Base-by-base conservation (phyloP, 2,329 filamentous ascomycete species). In the Huntiella bhutanensis region DNA sequence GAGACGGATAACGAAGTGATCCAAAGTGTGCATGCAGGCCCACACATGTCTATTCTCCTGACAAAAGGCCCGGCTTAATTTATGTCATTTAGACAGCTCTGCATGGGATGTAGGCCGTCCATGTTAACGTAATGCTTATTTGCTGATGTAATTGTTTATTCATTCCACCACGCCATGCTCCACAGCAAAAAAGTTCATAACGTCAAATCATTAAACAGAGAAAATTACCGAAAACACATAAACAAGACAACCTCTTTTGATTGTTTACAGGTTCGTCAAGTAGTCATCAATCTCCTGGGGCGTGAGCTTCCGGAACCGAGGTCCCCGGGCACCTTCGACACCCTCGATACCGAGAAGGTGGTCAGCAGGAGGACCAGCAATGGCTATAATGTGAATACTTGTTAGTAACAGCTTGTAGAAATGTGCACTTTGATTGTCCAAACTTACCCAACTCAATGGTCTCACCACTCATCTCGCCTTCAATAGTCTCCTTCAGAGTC, bases 281-380 rank as follows among this genome's bases (percentile, higher is more conserved):
- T 98, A 98, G 64, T 98, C 91, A 70, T 98, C 91, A 59, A 98
- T 96, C 69, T 98, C 91, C 67, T 94, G 85, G 58, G 93, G 86
- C 57, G 76, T 94, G 64, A 98, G 69, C 73, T 94, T 93, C 64
- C 86, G 75, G 75, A 94, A 94, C 52, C 86, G 75, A 49, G 86
- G 86, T 39, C 86, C 86, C 54, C 77, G 74, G 15, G 83, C 82
- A 52, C 82, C 83, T 58, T 88, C 81, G 8, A 92, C 83, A 51
- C 86, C 86, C 62, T 93, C 86, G 52, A 86, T 82, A 43, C 91
- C 91, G 51, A 98, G 74, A 40, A 98, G 71, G 60, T 95, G 82
- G 60, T 98, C 77, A 55, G 91, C 91, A 48, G 91, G 91, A 39
- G 87, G 83, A 22, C 91, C 91, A 55, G 98, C 85, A 55, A 98